phyloP scores from a whole-genome alignment of 805 yeast genomes.

The Metschnikowia borealis region DNA sequence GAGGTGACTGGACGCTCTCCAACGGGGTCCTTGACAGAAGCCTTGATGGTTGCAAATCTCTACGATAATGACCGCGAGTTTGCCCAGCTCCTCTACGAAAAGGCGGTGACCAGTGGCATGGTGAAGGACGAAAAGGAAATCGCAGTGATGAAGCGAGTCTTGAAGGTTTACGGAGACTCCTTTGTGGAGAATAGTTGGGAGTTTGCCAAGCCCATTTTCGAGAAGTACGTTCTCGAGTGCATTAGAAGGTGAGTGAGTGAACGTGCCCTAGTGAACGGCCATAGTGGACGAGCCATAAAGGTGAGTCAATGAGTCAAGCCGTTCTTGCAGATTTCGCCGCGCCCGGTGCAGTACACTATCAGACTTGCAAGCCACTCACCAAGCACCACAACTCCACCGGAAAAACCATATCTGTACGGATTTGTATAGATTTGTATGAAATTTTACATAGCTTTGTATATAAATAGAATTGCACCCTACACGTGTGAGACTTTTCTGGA shows the following conservation, averaged over 20 bases:
- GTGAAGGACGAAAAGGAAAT: constrained; percentile 39
- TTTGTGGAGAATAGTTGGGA: constrained; percentile 34
- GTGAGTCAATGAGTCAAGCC: not conserved
- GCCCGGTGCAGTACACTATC: not conserved
- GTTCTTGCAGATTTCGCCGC: constrained; percentile 1
- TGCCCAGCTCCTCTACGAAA: constrained; percentile 48
- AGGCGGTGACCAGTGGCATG: constrained; percentile 36
- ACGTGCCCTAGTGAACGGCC: not conserved
- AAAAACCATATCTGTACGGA: no score
- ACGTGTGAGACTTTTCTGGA: not conserved
- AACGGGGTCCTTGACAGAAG: constrained; percentile 43
- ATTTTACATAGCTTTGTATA: not conserved
- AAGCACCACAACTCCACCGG: not conserved
- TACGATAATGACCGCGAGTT: constrained; percentile 49
- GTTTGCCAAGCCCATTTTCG: constrained; percentile 29
- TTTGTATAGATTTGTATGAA: no score
- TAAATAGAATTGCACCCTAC: not conserved
- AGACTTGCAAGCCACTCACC: not conserved
- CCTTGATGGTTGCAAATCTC: constrained; percentile 42
- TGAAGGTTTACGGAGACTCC: constrained; percentile 52
- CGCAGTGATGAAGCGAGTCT: constrained; percentile 36
- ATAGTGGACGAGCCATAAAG: no score
- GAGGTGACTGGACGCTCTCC: constrained; percentile 33
- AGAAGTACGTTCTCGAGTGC: constrained; percentile 20
- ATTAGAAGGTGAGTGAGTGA: constrained; percentile 5